Evolutionary conservation across 768 basidiomycete genomes (phyloP), one percentile per base, ranked within the genome.

Genomic region (Suillus paluster): DNA sequence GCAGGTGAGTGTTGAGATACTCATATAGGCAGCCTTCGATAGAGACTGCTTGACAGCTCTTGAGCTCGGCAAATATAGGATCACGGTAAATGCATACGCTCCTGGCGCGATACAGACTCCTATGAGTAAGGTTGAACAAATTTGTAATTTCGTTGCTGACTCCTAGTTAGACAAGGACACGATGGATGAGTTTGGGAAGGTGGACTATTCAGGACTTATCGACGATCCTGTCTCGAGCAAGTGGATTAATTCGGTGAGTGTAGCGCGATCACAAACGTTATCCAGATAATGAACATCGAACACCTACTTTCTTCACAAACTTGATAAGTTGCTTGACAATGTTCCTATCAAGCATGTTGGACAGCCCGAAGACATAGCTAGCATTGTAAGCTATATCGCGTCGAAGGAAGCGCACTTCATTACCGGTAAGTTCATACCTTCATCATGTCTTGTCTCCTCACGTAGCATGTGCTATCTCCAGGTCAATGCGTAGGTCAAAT

Each of bases 71-170:
- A 54, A 68, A 17, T 62, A 78, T 61, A 64, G 67, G 10, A 79
- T 81, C 38, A 79, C 78, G 0, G 80, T 78, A 4, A 80, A 81
- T 54, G 68, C 76, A 1, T 80, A 82, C 58, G 76, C 78, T 3
- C 81, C 80, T 0, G 76, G 79, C 4, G 8, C 61, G 17, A 73
- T 77, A 46, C 45, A 68, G 0, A 80, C 75, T 0, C 50, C 62
- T 5, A 53, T 79, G 69, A 23, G 80, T 81, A 45, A 17, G 72
- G 63, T 17, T 12, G 7, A 11, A 19, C 11, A 4, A 8, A 9
- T 7, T 2, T 3, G 6, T 25, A 5, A 41, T 10, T 39, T 6
- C 7, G 5, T 10, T 5, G 10, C 25, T 63, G 12, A 66, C 15
- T 21, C 67, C 34, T 34, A 33, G 1, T 33, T 70, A 8, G 66